phyloP scores from a whole-genome alignment of 257 asterid genomes.

The Salvia splendens region DNA sequence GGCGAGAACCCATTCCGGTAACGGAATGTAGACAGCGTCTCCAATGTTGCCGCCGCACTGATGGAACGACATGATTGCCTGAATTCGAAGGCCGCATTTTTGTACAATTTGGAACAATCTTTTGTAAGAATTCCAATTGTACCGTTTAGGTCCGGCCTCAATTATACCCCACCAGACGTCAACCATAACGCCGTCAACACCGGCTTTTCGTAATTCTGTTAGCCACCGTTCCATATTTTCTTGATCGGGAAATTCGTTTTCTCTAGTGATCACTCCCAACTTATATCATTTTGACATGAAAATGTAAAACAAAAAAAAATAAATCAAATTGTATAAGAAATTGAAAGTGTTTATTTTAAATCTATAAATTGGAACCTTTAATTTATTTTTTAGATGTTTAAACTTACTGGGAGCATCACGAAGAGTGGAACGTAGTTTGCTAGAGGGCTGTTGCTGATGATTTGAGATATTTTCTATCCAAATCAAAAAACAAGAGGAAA shows the following conservation, averaged over 20 bases:
- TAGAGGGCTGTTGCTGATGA: constrained; percentile 19
- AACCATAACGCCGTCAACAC: constrained; percentile 85
- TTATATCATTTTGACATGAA: constrained; percentile 18
- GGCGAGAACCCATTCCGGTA: constrained; percentile 69
- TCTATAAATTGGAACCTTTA: neutral
- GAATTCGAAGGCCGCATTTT: constrained; percentile 58
- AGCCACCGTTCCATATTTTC: constrained; percentile 63
- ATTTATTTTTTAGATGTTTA: neutral
- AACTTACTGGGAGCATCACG: constrained; percentile 73
- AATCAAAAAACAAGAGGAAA: neutral
- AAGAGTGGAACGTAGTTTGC: constrained; percentile 68
- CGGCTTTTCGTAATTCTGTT: constrained; percentile 52
- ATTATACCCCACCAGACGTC: constrained; percentile 94
- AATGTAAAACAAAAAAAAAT: no score
- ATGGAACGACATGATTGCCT: constrained; percentile 89
- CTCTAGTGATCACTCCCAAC: constrained; percentile 63
- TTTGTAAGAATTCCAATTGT: constrained; percentile 72
- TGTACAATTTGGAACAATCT: constrained; percentile 54
- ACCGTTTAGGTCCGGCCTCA: constrained; percentile 63
- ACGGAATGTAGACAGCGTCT: constrained; percentile 59
- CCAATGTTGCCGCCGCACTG: constrained; percentile 91
- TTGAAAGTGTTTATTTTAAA: no score
- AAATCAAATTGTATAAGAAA: no score
- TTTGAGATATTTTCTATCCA: constrained; percentile 36
- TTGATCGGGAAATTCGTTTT: constrained; percentile 50